A percentile compares a stretch with the other conserved stretches of the same genome.
Evolutionary conservation across 2,329 filamentous ascomycete genomes (phyloP).

Genomic region (Colletotrichum sp.): DNA sequence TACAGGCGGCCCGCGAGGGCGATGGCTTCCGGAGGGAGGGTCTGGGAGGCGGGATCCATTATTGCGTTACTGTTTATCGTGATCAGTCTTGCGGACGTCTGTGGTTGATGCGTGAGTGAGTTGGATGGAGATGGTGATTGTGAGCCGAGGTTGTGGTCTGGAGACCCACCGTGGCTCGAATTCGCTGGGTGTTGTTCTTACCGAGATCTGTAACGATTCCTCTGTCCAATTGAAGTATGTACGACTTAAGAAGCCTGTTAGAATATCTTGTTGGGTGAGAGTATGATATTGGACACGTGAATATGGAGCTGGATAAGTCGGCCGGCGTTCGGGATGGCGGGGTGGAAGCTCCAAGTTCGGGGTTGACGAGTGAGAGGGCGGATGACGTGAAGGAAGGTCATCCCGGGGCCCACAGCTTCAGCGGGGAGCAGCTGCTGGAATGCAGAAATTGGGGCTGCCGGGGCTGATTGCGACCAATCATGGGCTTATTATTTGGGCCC

Average conservation of each 20-base stretch:
- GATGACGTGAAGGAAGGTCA: not conserved
- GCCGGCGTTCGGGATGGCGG: not conserved
- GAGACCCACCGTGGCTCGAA: not conserved
- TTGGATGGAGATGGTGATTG: not conserved
- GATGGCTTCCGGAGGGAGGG: constrained; percentile 67
- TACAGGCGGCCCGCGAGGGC: constrained; percentile 71
- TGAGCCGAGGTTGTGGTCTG: not conserved
- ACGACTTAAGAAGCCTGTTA: no score
- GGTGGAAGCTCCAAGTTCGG: not conserved
- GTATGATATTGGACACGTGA: not conserved
- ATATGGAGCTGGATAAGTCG: not conserved
- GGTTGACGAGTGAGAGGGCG: not conserved
- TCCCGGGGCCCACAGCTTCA: not conserved
- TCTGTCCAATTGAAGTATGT: no score
- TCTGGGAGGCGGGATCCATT: not conserved
- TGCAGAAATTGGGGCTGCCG: not conserved
- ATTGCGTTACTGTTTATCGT: not conserved
- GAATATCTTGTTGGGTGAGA: no score
- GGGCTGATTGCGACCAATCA: not conserved
- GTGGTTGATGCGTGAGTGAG: no score
- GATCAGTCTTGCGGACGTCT: not conserved
- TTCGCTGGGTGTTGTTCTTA: not conserved
- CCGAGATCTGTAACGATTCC: not conserved
- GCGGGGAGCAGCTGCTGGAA: not conserved
- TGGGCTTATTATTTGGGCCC: not conserved